Percentiles rank a stretch among this genome's conserved stretches.
Conservation (phyloP, 2,329 filamentous ascomycete species). For the Trichoderma pleuroti region DNA sequence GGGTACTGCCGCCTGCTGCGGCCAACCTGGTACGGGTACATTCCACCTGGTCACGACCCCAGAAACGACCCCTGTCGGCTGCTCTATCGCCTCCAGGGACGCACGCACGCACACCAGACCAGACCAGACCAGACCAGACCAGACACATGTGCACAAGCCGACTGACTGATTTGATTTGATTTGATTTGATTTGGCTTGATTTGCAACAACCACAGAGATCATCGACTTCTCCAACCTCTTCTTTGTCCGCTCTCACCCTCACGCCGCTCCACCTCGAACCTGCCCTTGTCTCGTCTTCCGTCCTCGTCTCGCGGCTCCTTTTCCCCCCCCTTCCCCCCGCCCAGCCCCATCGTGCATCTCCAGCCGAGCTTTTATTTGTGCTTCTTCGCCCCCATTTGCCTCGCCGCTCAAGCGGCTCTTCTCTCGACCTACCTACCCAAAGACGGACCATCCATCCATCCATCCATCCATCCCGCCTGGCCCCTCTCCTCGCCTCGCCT, state of each 20-base stretch:
- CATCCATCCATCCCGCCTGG: not conserved
- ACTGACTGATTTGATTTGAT: not conserved
- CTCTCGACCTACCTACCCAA: not conserved
- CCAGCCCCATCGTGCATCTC: not conserved
- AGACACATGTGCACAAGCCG: not conserved
- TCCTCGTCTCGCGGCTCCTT: not conserved
- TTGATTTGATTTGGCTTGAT: not conserved
- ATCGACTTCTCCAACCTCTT: conserved; percentile 7
- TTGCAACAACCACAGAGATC: not conserved
- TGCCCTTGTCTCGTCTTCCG: not conserved
- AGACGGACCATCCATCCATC: not conserved
- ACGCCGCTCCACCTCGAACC: conserved; percentile 3
- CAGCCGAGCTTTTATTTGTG: conserved; percentile 15
- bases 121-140: too few relatives aligned
- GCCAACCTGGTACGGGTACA: not conserved
- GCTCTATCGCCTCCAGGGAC: not conserved
- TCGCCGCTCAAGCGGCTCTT: conserved; percentile 13
- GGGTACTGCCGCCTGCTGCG: not conserved
- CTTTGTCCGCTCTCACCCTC: not conserved
- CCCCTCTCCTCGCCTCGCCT: conserved; percentile 16
- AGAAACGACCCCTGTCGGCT: not conserved
- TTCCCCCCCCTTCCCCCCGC: not conserved
- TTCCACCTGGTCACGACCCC: conserved; percentile 7
- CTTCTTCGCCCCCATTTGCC: conserved; percentile 15
- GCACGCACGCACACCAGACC: too few relatives aligned